A percentile compares a stretch with the other conserved stretches of the same genome.
Conservation (phyloP, 257 asterid species). For the Haberlea rhodopensis region DNA sequence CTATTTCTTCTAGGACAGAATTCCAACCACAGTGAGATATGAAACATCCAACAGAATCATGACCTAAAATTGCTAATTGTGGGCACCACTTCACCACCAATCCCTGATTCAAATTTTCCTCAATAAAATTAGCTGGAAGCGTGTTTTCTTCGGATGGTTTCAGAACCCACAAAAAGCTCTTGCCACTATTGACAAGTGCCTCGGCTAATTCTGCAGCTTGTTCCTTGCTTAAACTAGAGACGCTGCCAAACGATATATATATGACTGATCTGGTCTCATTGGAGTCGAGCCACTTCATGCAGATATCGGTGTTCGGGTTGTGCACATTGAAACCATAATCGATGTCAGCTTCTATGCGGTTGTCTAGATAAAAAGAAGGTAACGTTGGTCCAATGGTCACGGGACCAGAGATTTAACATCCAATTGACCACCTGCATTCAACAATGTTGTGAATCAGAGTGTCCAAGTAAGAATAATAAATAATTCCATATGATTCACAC, state of each 20-base stretch:
- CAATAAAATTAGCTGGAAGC: too few relatives aligned
- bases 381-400: constrained; percentile 53
- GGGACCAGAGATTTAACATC: constrained; percentile 58
- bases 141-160: too few relatives aligned
- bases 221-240: too few relatives aligned
- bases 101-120: too few relatives aligned
- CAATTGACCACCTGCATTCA: constrained; percentile 44
- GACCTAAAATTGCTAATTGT: too few relatives aligned
- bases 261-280: constrained; percentile 39
- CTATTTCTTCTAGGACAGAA: constrained; percentile 50
- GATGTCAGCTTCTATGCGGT: constrained; percentile 37
- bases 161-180: too few relatives aligned
- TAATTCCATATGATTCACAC: not conserved
- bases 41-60: too few relatives aligned
- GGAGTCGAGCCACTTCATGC: constrained; percentile 53
- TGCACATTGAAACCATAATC: constrained; percentile 45
- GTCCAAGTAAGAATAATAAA: not conserved
- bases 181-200: too few relatives aligned
- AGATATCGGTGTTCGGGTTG: constrained; percentile 32
- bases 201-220: too few relatives aligned
- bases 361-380: constrained; percentile 54
- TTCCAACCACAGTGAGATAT: too few relatives aligned
- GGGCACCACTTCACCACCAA: too few relatives aligned
- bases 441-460: too few relatives aligned
- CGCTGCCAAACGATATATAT: constrained; percentile 53